Percentiles rank a stretch among this genome's conserved stretches.
These are phyloP conservation scores for Giardia duodenalis DNA, from an alignment of 208 protist genomes.

Conservation along the genomic window DNA sequence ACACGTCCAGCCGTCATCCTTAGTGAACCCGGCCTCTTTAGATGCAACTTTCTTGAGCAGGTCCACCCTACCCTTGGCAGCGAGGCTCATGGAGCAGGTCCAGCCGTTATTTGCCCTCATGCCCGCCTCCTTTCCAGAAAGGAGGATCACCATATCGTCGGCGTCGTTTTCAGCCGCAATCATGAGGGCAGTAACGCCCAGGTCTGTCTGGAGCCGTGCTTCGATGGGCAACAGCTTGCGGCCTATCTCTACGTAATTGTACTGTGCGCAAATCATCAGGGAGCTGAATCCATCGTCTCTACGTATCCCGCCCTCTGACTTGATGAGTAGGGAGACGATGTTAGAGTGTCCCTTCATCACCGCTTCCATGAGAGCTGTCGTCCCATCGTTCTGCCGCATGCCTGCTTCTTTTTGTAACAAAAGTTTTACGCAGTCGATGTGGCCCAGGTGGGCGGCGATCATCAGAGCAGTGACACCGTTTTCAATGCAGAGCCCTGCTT, in stretches of 20 bases:
- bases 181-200: background rate
- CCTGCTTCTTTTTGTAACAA: background rate
- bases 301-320: background rate
- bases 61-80: background rate
- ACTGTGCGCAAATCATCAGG: background rate
- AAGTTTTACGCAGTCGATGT: background rate
- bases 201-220: background rate
- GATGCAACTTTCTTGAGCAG: background rate
- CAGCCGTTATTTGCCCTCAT: background rate
- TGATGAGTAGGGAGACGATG: background rate
- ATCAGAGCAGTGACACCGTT: background rate
- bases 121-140: background rate
- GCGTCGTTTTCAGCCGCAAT: background rate
- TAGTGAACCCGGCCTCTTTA: background rate
- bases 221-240: background rate
- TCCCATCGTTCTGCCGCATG: background rate
- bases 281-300: background rate
- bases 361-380: background rate
- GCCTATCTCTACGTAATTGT: background rate
- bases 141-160: background rate
- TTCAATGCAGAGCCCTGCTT: background rate
- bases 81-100: background rate
- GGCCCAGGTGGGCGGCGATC: background rate
- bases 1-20: background rate
- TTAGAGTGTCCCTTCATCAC: background rate